Evolutionary conservation across 331 rosid species (phyloP), one percentile per base, ranked within the genome.

Genomic region (Prunus yedoensis): DNA sequence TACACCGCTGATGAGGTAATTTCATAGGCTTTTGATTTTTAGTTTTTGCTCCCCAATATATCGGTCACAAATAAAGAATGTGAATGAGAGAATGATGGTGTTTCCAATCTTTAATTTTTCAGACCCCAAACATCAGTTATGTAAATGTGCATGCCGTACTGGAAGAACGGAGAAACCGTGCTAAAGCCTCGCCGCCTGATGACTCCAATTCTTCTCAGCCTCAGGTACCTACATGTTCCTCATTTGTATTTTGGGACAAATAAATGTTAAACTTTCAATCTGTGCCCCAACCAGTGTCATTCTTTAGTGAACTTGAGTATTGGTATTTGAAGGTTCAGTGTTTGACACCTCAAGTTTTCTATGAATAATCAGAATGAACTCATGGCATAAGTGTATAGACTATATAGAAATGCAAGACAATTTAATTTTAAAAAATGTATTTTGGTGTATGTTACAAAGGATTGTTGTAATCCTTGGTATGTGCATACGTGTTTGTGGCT

Each of bases 121-220:
- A 95, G 97, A 95, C 99, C 6, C 99, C 99, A 25, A 95, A 92
- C 90, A 82, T 95, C 47, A 89, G 93, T 71, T 92, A 92, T 81
- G 97, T 92, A 57, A 95, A 92, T 87, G 97, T 92, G 56, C 97
- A 95, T 77, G 99, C 94, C 57, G 79, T 95, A 25, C 83, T 95
- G 35, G 97, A 95, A 10, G 97, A 81, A 62, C 86, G 96, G 83
- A 82, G 99, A 82, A 85, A 57, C 79, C 97, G 96, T 15, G 96
- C 96, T 2, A 95, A 86, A 79, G 87, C 92, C 74, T 82, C 88
- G 16, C 65, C 91, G 5, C 68, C 91, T 0, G 87, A 90, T 70
- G 94, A 85, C 69, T 78, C 86, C 74, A 90, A 81, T 53, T 74
- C 94, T 59, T 82, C 87, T 82, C 93, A 84, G 87, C 96, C 74